Evolutionary conservation across 345 rosid genomes (phyloP).

Genomic region (Acer negundo): DNA sequence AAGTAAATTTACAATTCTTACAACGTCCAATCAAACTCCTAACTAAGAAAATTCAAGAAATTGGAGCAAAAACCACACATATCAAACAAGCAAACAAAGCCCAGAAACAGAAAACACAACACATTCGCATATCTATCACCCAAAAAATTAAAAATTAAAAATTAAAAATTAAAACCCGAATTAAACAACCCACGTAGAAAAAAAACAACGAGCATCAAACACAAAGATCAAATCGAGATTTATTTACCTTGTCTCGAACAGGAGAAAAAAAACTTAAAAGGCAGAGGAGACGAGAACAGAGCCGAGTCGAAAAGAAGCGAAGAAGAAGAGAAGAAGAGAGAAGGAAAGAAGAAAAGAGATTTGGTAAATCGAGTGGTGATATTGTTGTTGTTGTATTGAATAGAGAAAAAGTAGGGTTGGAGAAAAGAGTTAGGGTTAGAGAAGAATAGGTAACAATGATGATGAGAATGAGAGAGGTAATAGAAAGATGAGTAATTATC

Average conservation of each 20-base stretch:
- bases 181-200: not conserved
- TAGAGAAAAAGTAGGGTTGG: conserved; percentile 21
- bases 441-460: conserved; percentile 27
- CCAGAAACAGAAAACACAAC: not conserved
- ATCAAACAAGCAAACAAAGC: not conserved
- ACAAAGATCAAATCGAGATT: not conserved
- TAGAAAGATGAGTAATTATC: conserved; percentile 47
- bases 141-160: not conserved
- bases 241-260: not conserved
- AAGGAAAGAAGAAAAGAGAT: conserved; percentile 17
- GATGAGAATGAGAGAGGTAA: conserved; percentile 38
- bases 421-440: conserved; percentile 47
- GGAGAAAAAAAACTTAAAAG: no score
- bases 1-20: not conserved
- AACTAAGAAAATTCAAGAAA: not conserved
- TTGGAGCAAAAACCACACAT: conserved; percentile 4
- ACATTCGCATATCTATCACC: not conserved
- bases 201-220: not conserved
- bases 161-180: conserved; percentile 6
- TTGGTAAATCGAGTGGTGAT: conserved; percentile 5
- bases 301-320: not conserved
- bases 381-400: not conserved
- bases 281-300: not conserved
- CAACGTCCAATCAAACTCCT: conserved; percentile 9
- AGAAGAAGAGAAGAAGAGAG: not conserved